Conservation (phyloP, 1,284 basidiomycete genomes). For the Earliella scabrosa region DNA sequence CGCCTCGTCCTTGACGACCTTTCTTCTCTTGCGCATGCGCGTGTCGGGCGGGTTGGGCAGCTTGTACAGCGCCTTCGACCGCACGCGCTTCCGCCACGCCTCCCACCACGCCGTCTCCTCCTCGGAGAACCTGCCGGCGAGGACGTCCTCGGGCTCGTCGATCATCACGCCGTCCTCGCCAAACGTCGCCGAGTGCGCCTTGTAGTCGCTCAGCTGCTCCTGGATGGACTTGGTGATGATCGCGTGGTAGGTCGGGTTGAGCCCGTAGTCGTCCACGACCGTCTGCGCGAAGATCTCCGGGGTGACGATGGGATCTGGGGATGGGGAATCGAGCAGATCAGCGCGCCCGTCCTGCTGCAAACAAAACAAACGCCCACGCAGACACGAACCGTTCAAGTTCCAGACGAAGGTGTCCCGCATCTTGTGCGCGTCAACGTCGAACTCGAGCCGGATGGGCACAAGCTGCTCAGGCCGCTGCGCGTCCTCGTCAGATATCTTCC, state of each 20-base stretch:
- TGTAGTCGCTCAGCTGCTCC: slow-evolving; percentile 86
- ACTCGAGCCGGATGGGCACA: slow-evolving; percentile 93
- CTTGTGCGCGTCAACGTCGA: slow-evolving; percentile 91
- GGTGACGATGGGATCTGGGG: slow-evolving; percentile 87
- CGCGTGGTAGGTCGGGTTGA: slow-evolving; percentile 73
- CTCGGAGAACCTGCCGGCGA: slow-evolving; percentile 54
- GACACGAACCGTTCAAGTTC: slow-evolving; percentile 82
- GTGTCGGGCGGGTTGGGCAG: slow-evolving; percentile 26
- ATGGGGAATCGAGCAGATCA: background rate
- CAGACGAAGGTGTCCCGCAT: slow-evolving; percentile 97
- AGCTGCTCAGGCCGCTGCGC: slow-evolving; percentile 76
- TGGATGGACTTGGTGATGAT: slow-evolving; percentile 86
- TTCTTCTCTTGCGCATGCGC: slow-evolving; percentile 40
- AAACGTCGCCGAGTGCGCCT: slow-evolving; percentile 55
- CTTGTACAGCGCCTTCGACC: slow-evolving; percentile 38
- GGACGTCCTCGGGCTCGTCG: slow-evolving; percentile 37
- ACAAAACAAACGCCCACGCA: background rate
- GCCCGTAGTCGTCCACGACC: slow-evolving; percentile 89
- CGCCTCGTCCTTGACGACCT: slow-evolving; percentile 36
- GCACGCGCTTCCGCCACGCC: slow-evolving; percentile 63
- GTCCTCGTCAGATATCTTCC: slow-evolving; percentile 60
- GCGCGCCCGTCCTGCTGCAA: background rate
- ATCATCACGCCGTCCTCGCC: slow-evolving; percentile 38
- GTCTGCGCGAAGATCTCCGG: slow-evolving; percentile 91
- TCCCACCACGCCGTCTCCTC: slow-evolving; percentile 70